Conservation (phyloP, 108 stramenopile species). For the Phaeodactylum tricornutum region DNA sequence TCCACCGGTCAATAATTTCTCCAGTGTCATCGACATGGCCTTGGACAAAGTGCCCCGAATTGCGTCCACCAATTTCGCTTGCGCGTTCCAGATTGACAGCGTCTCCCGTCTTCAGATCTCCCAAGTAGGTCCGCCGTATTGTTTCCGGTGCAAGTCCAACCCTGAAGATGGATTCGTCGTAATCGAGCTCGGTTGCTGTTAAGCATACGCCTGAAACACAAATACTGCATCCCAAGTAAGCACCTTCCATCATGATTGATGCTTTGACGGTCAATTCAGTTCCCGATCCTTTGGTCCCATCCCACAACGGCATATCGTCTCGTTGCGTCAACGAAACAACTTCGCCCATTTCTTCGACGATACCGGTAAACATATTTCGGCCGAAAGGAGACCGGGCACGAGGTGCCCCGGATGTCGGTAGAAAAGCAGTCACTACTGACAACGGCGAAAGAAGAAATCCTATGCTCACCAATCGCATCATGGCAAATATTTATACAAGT, state of each 20-base stretch:
- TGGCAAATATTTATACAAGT: too few relatives aligned
- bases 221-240: slow-evolving; percentile 90
- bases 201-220: slow-evolving; percentile 98
- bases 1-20: slow-evolving; percentile 59
- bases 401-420: too few relatives aligned
- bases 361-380: slow-evolving; percentile 94
- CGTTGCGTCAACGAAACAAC: slow-evolving; percentile 66
- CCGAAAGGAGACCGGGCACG: too few relatives aligned
- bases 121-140: slow-evolving; percentile 75
- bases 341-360: slow-evolving; percentile 96
- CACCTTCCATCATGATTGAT: slow-evolving; percentile 79
- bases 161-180: slow-evolving; percentile 49
- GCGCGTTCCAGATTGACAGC: slow-evolving; percentile 90
- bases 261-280: slow-evolving; percentile 74
- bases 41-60: slow-evolving; percentile 96
- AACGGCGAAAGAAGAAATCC: too few relatives aligned
- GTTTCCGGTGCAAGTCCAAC: slow-evolving; percentile 94
- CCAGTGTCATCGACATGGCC: slow-evolving; percentile 96
- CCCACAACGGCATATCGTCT: slow-evolving; percentile 90
- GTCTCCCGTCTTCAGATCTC: slow-evolving; percentile 37
- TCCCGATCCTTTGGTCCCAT: slow-evolving; percentile 71
- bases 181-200: slow-evolving; percentile 78
- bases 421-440: too few relatives aligned
- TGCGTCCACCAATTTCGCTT: slow-evolving; percentile 85
- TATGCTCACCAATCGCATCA: too few relatives aligned